phyloP scores from a whole-genome alignment of 495 filamentous ascomycete genomes.

The Neurospora sp. region DNA sequence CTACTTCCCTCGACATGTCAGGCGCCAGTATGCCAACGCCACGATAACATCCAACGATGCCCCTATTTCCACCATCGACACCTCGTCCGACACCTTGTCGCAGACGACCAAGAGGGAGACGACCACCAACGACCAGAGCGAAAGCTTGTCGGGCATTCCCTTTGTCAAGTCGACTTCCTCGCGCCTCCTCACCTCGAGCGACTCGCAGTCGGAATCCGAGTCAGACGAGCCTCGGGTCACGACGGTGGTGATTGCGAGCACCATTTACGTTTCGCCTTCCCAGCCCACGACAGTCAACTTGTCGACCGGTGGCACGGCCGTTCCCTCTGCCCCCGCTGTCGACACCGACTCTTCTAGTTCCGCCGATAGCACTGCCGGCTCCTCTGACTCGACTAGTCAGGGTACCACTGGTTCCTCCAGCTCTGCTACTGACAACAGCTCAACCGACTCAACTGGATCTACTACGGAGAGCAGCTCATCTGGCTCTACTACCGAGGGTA shows the following conservation, averaged over 20 bases:
- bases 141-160: conserved; percentile 9
- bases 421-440: neutral
- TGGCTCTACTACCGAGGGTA: neutral
- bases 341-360: neutral
- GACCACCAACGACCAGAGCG: conserved; percentile 17
- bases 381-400: neutral
- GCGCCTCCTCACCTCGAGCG: neutral
- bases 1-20: conserved; percentile 52
- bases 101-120: conserved; percentile 22
- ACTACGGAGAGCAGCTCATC: neutral
- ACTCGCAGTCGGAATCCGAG: conserved; percentile 1
- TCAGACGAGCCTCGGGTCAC: conserved; percentile 7
- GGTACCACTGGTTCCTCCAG: neutral
- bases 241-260: conserved; percentile 19
- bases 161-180: conserved; percentile 1
- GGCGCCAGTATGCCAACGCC: conserved; percentile 42
- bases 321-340: neutral
- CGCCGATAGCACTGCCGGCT: neutral
- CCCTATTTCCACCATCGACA: conserved; percentile 1
- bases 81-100: conserved; percentile 7
- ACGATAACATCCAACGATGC: conserved; percentile 29
- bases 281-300: neutral
- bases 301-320: neutral
- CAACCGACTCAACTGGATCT: neutral
- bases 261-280: conserved; percentile 14